Conservation (phyloP, 345 rosid species). For the Dipteronia dyeriana region DNA sequence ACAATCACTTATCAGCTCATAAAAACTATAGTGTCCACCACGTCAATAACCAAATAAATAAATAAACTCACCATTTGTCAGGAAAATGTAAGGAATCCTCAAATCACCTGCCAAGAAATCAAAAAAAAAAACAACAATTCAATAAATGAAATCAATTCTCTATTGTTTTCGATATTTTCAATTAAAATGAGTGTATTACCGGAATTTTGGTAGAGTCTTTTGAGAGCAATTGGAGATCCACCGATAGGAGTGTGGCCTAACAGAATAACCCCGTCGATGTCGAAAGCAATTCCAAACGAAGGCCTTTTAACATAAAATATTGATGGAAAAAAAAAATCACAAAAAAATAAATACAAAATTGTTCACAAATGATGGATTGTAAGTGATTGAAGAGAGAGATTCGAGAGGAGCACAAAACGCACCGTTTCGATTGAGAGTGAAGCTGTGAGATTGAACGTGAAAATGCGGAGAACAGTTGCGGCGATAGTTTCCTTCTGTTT, state of each 20-base stretch:
- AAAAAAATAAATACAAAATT: background rate
- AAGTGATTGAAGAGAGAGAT: background rate
- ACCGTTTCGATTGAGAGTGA: constrained; percentile 31
- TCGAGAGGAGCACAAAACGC: constrained; percentile 7
- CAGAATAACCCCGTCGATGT: constrained; percentile 84
- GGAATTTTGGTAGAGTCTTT: constrained; percentile 52
- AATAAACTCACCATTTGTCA: constrained; percentile 72
- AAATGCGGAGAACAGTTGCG: constrained; percentile 12
- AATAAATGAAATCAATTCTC: background rate
- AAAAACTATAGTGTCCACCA: background rate
- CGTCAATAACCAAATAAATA: background rate
- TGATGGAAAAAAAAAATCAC: too few relatives aligned
- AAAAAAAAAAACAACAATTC: background rate
- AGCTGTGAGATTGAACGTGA: constrained; percentile 39
- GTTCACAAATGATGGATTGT: background rate
- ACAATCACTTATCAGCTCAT: background rate
- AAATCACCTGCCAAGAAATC: constrained; percentile 49
- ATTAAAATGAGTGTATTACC: constrained; percentile 31
- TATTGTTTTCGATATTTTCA: background rate
- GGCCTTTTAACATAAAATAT: too few relatives aligned
- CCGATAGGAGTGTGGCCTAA: constrained; percentile 75
- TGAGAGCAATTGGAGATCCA: constrained; percentile 63
- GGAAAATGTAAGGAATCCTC: constrained; percentile 74
- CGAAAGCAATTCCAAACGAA: constrained; percentile 78
- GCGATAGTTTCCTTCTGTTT: constrained; percentile 18